Percentiles rank a stretch among this genome's conserved stretches.
Conservation (phyloP, 1,139 yeast genomes). For the Kurtzmaniella quercitrusa region DNA sequence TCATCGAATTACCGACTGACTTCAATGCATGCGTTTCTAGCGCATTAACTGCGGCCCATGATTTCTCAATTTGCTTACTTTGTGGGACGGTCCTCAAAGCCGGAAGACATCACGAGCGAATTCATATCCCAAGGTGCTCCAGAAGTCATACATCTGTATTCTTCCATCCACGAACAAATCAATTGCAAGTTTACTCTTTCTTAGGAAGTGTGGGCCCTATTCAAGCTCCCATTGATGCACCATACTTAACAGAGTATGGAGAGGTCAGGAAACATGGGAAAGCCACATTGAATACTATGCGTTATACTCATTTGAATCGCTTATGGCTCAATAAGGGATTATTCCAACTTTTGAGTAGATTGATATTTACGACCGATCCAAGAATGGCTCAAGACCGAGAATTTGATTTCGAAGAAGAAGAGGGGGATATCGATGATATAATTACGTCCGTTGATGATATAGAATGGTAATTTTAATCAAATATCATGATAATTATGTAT, state of each 20-base stretch:
- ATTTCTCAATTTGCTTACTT: slow-evolving; percentile 30
- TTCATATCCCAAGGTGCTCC: slow-evolving; percentile 25
- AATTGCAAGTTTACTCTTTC: slow-evolving; percentile 35
- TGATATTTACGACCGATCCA: neutral
- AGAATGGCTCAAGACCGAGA: slow-evolving; percentile 4
- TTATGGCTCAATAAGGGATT: slow-evolving; percentile 59
- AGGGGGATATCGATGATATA: slow-evolving; percentile 14
- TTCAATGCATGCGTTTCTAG: slow-evolving; percentile 28
- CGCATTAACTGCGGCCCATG: slow-evolving; percentile 17
- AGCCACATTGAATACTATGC: slow-evolving; percentile 47
- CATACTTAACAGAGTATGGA: slow-evolving; percentile 70
- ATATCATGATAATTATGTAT: slow-evolving; percentile 4
- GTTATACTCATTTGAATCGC: slow-evolving; percentile 54
- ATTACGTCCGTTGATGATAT: slow-evolving; percentile 5
- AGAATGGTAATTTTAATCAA: slow-evolving; percentile 6
- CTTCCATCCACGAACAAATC: slow-evolving; percentile 38
- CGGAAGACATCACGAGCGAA: slow-evolving; percentile 13
- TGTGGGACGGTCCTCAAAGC: slow-evolving; percentile 21
- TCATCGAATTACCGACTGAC: slow-evolving; percentile 37
- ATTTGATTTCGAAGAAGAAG: slow-evolving; percentile 12
- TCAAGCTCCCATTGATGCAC: slow-evolving; percentile 46
- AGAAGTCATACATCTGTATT: slow-evolving; percentile 32
- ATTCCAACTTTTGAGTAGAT: slow-evolving; percentile 31
- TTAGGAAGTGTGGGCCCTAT: slow-evolving; percentile 22
- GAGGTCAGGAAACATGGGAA: slow-evolving; percentile 56